phyloP scores from a whole-genome alignment of 345 rosid species.

The Mangifera indica region DNA sequence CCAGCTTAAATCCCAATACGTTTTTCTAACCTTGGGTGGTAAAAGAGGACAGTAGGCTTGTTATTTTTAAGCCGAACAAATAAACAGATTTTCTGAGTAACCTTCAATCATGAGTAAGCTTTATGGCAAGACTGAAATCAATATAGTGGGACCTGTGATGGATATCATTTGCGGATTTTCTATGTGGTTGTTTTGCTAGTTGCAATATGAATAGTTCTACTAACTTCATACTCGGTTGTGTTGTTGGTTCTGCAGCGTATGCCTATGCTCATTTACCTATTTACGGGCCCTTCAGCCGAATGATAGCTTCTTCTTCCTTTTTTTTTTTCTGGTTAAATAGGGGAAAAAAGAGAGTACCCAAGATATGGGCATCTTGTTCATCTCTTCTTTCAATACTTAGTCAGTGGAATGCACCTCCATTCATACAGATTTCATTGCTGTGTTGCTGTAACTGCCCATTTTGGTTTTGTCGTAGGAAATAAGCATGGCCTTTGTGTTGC shows the following conservation, averaged over 20 bases:
- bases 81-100: neutral
- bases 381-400: neutral
- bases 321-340: neutral
- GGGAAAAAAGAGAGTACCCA: neutral
- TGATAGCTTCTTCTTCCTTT: neutral
- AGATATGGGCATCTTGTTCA: neutral
- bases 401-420: neutral
- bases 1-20: neutral
- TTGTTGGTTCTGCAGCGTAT: no score
- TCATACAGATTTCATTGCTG: neutral
- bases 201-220: no score
- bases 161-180: no score
- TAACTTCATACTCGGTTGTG: no score
- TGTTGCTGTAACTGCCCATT: conserved; percentile 1
- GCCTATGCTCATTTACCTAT: neutral
- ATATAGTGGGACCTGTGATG: neutral
- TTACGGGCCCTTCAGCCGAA: neutral
- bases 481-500: conserved; percentile 49
- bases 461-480: conserved; percentile 46
- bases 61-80: neutral
- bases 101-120: neutral
- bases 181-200: no score
- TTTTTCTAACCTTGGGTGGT: neutral
- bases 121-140: neutral
- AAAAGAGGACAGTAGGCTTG: neutral